Conservation (phyloP, 2,329 filamentous ascomycete species). For the Cladosporium sp. region DNA sequence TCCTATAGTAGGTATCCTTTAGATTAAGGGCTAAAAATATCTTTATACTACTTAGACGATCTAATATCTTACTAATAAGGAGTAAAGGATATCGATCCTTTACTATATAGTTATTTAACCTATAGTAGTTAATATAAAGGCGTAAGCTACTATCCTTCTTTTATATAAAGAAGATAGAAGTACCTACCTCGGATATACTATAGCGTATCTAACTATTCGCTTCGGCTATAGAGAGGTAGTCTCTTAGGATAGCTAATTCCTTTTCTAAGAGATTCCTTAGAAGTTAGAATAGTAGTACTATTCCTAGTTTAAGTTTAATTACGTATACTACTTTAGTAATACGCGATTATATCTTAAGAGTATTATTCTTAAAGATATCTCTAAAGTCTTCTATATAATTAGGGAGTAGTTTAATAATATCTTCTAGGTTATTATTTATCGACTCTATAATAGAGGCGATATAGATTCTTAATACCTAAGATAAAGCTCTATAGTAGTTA, state of each 20-base stretch:
- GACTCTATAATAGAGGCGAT: background rate
- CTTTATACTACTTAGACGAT: background rate
- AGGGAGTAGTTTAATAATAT: too few relatives aligned
- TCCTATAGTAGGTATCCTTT: background rate
- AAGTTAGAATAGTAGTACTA: background rate
- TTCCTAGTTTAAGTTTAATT: background rate
- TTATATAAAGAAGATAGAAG: too few relatives aligned
- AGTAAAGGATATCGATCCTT: slow-evolving; percentile 12
- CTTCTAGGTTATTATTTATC: too few relatives aligned
- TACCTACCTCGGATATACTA: background rate
- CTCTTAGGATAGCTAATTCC: background rate
- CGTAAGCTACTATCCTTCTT: background rate
- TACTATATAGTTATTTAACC: background rate
- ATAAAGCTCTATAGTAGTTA: background rate
- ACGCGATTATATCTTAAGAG: background rate
- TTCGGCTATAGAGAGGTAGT: background rate
- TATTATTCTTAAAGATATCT: background rate
- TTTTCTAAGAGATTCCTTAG: background rate
- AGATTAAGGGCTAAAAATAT: background rate
- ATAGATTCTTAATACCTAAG: background rate
- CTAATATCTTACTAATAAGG: slow-evolving; percentile 1
- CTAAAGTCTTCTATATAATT: too few relatives aligned
- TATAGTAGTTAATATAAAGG: background rate
- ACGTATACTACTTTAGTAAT: background rate
- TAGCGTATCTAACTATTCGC: background rate